A percentile compares a stretch with the other conserved stretches of the same genome.
Evolutionary conservation across 805 yeast genomes (phyloP).

Genomic region (Sugiyamaella mastotermitis): DNA sequence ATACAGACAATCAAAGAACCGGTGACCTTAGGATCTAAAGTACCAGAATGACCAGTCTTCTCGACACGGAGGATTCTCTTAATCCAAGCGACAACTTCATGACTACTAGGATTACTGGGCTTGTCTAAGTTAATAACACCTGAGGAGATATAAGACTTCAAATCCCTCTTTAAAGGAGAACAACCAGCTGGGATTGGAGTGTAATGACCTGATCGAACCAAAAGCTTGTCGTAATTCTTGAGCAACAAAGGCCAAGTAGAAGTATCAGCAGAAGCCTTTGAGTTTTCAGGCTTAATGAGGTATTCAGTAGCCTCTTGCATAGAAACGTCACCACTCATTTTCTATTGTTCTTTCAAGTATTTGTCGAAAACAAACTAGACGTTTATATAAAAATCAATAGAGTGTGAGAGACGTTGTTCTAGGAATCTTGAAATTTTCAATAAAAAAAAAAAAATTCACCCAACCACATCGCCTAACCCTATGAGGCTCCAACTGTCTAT

Average conservation of each 20-base stretch:
- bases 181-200: constrained; percentile 96
- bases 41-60: constrained; percentile 99
- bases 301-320: constrained; percentile 40
- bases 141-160: constrained; percentile 80
- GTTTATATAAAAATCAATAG: no score
- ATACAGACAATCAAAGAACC: constrained; percentile 98
- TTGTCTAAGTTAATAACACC: constrained; percentile 98
- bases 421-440: no score
- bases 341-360: no score
- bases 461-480: no score
- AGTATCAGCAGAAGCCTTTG: constrained; percentile 70
- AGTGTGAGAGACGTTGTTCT: no score
- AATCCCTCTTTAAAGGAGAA: constrained; percentile 90
- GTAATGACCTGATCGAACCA: constrained; percentile 94
- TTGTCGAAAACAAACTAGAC: no score
- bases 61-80: constrained; percentile 92
- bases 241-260: constrained; percentile 93
- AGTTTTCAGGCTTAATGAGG: constrained; percentile 82
- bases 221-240: constrained; percentile 87
- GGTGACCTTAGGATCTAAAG: constrained; percentile 97
- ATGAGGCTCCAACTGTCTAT: no score
- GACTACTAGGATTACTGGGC: constrained; percentile 97
- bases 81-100: constrained; percentile 99
- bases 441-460: no score
- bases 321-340: constrained; percentile 45